Evolutionary conservation across 2,329 filamentous ascomycete species (phyloP).

Genomic region (Pestalotiopsis sp.): DNA sequence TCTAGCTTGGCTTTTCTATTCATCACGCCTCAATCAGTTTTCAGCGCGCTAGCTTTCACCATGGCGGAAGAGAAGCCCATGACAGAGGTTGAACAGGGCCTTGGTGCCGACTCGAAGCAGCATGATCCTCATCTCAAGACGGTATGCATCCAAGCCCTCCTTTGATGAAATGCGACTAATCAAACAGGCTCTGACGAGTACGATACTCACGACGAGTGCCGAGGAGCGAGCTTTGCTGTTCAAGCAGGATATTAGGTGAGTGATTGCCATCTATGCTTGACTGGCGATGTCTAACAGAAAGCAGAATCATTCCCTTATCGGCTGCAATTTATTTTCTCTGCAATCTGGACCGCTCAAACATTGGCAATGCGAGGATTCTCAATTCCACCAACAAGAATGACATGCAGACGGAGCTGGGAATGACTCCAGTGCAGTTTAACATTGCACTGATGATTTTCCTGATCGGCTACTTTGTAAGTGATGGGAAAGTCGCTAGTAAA

Average conservation of each 20-base stretch:
- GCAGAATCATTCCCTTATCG: conserved; percentile 65
- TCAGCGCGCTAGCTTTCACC: neutral
- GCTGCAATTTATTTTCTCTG: conserved; percentile 67
- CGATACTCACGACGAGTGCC: neutral
- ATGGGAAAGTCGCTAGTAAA: neutral
- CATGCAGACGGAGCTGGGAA: conserved; percentile 62
- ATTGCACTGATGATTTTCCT: conserved; percentile 36
- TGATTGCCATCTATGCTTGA: neutral
- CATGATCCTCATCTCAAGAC: neutral
- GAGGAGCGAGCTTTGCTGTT: conserved; percentile 45
- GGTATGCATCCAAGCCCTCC: neutral
- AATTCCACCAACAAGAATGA: conserved; percentile 63
- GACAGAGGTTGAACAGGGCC: neutral
- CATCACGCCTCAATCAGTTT: neutral
- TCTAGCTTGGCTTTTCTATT: neutral
- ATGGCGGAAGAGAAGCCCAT: conserved; percentile 5
- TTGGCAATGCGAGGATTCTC: conserved; percentile 69
- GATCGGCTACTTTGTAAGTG: conserved; percentile 30
- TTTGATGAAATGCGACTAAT: neutral
- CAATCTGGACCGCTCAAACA: conserved; percentile 70
- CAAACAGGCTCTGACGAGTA: neutral
- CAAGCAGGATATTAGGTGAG: conserved; percentile 54
- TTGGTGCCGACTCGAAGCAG: neutral
- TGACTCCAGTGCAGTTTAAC: conserved; percentile 65
- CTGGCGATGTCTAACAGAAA: neutral